These are phyloP conservation scores for Mrakia gelida DNA, from an alignment of 768 basidiomycete genomes.

Conservation along the genomic window DNA sequence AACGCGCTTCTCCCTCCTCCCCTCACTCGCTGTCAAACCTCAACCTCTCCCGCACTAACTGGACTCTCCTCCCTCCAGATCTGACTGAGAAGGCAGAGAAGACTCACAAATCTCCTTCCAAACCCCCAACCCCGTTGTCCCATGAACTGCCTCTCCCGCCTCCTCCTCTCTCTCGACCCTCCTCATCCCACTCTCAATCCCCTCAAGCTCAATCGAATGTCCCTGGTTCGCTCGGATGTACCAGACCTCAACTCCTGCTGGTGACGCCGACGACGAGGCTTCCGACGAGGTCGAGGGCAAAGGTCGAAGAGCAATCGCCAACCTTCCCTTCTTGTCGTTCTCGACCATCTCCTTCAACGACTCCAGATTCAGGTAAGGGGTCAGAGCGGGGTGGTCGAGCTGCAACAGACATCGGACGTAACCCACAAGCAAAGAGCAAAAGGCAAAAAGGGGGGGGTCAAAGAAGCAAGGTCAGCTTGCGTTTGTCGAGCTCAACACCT, in stretches of 20 bases:
- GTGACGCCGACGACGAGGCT: background rate
- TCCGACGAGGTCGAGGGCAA: background rate
- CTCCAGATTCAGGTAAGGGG: background rate
- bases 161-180: background rate
- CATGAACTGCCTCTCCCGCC: constrained; percentile 23
- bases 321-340: constrained; percentile 9
- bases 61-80: too few relatives aligned
- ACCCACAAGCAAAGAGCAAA: too few relatives aligned
- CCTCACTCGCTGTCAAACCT: too few relatives aligned
- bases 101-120: constrained; percentile 26
- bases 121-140: constrained; percentile 13
- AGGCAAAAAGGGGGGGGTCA: background rate
- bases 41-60: too few relatives aligned
- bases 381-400: background rate
- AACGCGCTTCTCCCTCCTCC: too few relatives aligned
- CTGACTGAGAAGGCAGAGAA: background rate
- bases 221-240: constrained; percentile 30
- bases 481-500: background rate
- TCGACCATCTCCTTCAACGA: constrained; percentile 4
- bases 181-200: constrained; percentile 12
- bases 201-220: constrained; percentile 17
- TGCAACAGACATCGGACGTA: background rate
- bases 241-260: background rate
- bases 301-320: background rate
- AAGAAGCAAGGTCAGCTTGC: background rate